Evolutionary conservation across 2,329 filamentous ascomycete genomes (phyloP).

Genomic region (Didymosphaeria variabile): DNA sequence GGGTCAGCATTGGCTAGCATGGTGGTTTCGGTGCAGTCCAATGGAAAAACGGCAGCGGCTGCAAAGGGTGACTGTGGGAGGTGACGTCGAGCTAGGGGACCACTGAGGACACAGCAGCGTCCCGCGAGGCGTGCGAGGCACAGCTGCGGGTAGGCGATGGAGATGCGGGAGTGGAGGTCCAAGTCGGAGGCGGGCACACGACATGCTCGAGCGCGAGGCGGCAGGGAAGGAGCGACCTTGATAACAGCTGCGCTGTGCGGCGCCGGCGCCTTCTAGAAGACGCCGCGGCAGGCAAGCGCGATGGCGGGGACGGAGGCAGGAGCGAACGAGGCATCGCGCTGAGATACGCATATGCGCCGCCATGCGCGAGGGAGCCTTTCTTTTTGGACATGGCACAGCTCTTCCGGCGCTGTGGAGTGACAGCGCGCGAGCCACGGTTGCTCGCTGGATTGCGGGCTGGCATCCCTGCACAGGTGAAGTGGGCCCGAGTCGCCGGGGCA

Average conservation of each 20-base stretch:
- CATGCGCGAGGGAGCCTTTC: no score
- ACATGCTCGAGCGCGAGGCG: not conserved
- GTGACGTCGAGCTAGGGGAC: slow-evolving; percentile 6
- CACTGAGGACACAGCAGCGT: not conserved
- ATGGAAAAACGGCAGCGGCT: not conserved
- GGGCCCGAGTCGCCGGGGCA: slow-evolving; percentile 17
- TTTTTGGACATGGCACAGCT: not conserved
- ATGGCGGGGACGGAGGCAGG: slow-evolving; percentile 12
- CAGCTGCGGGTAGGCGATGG: slow-evolving; percentile 8
- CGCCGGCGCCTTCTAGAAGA: slow-evolving; percentile 15
- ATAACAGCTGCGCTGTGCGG: slow-evolving; percentile 16
- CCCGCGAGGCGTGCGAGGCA: not conserved
- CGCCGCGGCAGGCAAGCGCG: slow-evolving; percentile 17
- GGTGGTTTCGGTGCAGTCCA: slow-evolving; percentile 5
- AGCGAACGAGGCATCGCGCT: not conserved
- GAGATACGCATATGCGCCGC: no score
- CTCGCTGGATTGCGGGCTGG: not conserved
- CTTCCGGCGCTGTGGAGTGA: slow-evolving; percentile 8
- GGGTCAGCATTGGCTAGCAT: slow-evolving; percentile 18
- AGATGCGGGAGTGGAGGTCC: not conserved
- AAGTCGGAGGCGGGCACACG: slow-evolving; percentile 2
- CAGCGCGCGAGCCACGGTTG: not conserved
- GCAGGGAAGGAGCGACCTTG: not conserved
- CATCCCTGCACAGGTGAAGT: not conserved
- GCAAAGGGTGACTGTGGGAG: slow-evolving; percentile 3